phyloP scores from a whole-genome alignment of 2,329 filamentous ascomycete species.

The Penicillium sp. region DNA sequence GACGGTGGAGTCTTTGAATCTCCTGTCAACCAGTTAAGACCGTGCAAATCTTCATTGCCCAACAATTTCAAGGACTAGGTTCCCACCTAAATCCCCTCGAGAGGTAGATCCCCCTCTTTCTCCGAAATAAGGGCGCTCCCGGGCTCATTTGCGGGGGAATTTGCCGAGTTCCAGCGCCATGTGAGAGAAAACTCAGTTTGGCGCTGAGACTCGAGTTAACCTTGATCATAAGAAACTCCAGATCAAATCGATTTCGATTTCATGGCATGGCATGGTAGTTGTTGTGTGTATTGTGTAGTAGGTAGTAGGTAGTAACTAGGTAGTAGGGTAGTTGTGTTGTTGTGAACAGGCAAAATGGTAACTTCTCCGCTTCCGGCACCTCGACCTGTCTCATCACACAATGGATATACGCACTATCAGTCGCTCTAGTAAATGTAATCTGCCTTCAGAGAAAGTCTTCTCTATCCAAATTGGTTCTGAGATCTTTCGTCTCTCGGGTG shows the following conservation, averaged over 20 bases:
- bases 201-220: not conserved
- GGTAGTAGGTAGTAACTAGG: not conserved
- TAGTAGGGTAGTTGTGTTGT: not conserved
- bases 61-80: not conserved
- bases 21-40: not conserved
- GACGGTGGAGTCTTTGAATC: not conserved
- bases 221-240: not conserved
- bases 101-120: conserved; percentile 4
- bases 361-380: not conserved
- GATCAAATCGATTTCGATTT: not conserved
- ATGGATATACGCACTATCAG: conserved; percentile 1
- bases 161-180: conserved; percentile 20
- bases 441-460: conserved; percentile 64
- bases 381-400: not conserved
- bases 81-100: not conserved
- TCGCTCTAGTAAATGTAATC: conserved; percentile 14
- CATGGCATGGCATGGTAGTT: too few species aligned
- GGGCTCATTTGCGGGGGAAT: not conserved
- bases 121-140: not conserved
- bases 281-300: too few species aligned
- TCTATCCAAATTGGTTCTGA: conserved; percentile 69
- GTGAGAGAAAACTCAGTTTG: conserved; percentile 17
- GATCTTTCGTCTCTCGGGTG: conserved; percentile 67
- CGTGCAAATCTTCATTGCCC: not conserved
- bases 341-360: not conserved